phyloP scores from a whole-genome alignment of 345 rosid species.

The Turritis glabra region DNA sequence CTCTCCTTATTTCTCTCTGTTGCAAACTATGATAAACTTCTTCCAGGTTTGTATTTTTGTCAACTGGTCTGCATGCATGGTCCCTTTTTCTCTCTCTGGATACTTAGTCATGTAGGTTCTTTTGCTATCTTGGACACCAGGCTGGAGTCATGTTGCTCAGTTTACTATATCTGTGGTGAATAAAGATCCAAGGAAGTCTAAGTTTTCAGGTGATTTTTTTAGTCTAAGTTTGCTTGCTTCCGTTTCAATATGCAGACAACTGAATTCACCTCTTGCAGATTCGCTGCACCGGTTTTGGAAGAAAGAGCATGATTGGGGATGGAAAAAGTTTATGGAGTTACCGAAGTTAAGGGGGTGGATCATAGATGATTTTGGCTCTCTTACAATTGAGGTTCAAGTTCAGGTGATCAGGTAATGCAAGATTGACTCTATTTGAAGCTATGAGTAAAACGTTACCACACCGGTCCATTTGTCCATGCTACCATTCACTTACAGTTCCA shows the following conservation, averaged over 20 bases:
- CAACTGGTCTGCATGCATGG: not conserved
- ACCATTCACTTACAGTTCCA: not conserved
- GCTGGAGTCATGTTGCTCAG: slow-evolving; percentile 57
- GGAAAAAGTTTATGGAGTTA: not conserved
- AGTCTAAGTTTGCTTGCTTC: not conserved
- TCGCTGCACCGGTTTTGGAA: slow-evolving; percentile 41
- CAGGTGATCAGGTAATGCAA: slow-evolving; percentile 66
- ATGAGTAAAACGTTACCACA: too few relatives aligned
- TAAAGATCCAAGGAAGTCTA: slow-evolving; percentile 79
- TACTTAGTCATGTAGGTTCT: not conserved
- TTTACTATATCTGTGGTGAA: slow-evolving; percentile 87
- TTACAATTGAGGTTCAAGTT: slow-evolving; percentile 82
- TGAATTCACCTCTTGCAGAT: slow-evolving; percentile 48
- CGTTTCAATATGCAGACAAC: slow-evolving; percentile 27
- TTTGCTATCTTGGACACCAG: slow-evolving; percentile 16
- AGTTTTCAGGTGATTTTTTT: slow-evolving; percentile 59
- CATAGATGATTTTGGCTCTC: slow-evolving; percentile 43
- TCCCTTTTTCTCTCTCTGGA: not conserved
- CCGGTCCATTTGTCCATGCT: too few relatives aligned
- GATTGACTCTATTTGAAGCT: not conserved
- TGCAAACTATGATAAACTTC: slow-evolving; percentile 81
- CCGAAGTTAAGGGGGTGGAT: not conserved
- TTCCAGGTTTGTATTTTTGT: slow-evolving; percentile 60
- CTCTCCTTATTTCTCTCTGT: slow-evolving; percentile 43
- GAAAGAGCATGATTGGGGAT: not conserved